Evolutionary conservation across 2,329 filamentous ascomycete species (phyloP).

Genomic region (Fusarium sp.): DNA sequence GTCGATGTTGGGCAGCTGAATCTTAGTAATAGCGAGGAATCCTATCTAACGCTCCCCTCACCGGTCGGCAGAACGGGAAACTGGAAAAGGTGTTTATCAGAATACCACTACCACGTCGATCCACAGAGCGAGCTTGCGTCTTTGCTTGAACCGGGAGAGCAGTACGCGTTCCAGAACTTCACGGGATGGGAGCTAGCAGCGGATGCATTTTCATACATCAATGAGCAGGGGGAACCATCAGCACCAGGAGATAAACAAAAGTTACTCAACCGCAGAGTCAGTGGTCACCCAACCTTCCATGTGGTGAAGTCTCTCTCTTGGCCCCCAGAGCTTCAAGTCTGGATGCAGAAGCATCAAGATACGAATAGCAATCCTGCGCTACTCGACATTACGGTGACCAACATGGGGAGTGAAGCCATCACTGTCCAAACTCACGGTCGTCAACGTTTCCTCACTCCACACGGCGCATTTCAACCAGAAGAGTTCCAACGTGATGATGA

Average conservation of each 20-base stretch:
- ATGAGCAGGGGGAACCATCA: neutral
- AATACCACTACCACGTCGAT: neutral
- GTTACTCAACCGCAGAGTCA: neutral
- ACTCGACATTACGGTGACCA: neutral
- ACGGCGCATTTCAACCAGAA: neutral
- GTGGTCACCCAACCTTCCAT: neutral
- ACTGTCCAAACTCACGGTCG: neutral
- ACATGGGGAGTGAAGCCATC: neutral
- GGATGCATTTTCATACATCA: neutral
- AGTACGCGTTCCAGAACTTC: neutral
- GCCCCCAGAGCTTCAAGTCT: neutral
- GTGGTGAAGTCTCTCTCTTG: neutral
- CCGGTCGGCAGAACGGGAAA: neutral
- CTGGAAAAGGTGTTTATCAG: neutral
- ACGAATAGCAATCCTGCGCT: accelerated
- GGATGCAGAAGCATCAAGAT: neutral
- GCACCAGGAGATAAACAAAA: neutral
- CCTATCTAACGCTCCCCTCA: neutral
- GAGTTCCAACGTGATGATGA: neutral
- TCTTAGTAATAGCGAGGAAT: neutral
- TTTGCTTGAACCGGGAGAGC: neutral
- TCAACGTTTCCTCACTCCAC: neutral
- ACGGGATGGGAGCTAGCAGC: neutral
- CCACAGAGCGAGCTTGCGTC: neutral
- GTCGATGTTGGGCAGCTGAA: neutral